Conservation (phyloP, 768 basidiomycete species). For the Chlorophyllum brunneum region DNA sequence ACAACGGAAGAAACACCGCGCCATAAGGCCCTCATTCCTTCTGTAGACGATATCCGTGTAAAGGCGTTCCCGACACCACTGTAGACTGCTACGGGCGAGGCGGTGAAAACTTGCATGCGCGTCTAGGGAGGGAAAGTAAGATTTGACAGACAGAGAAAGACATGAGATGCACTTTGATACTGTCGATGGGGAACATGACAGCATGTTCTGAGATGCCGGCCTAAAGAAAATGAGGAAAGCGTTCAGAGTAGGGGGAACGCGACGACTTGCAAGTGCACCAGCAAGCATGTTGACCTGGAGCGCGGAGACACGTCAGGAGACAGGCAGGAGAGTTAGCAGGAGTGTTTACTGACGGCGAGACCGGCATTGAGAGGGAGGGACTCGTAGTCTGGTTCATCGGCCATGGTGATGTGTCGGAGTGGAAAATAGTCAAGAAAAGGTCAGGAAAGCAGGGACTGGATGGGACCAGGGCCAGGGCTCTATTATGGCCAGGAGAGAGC, state of each 20-base stretch:
- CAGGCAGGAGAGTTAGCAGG: conserved; percentile 1
- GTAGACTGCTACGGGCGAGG: conserved; percentile 83
- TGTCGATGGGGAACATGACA: conserved; percentile 98
- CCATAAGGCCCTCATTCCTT: conserved; percentile 91
- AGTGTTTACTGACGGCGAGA: conserved; percentile 53
- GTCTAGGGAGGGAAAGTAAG: conserved; percentile 53
- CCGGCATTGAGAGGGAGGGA: conserved; percentile 65
- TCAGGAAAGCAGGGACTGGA: background rate
- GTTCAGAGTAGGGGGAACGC: background rate
- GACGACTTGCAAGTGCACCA: conserved; percentile 77
- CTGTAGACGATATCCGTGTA: conserved; percentile 88
- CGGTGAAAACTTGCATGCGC: conserved; percentile 96
- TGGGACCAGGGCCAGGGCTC: background rate
- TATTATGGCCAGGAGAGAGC: background rate
- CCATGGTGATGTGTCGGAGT: conserved; percentile 10
- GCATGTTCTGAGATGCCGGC: conserved; percentile 99
- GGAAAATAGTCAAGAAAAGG: background rate
- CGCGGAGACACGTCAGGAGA: conserved; percentile 15
- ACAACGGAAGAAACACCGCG: conserved; percentile 95
- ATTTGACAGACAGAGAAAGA: background rate
- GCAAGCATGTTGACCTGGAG: conserved; percentile 92
- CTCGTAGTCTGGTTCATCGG: conserved; percentile 18
- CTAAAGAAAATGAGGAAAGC: conserved; percentile 34
- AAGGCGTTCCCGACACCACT: conserved; percentile 89
- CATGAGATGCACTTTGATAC: conserved; percentile 77